Conservation (phyloP, 306 rosid species). For the Begonia peltatifolia region DNA sequence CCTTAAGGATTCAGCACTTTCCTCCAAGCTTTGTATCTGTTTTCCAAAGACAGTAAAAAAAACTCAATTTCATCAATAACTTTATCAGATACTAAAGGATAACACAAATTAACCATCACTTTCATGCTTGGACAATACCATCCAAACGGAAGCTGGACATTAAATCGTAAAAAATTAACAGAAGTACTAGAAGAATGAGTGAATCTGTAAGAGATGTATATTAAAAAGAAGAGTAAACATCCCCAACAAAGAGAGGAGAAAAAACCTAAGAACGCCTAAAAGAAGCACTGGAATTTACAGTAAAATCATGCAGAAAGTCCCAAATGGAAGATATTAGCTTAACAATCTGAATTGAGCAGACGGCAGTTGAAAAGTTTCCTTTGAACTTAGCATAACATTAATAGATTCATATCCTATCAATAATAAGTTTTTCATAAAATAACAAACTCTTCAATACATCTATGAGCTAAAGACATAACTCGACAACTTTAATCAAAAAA, state of each 20-base stretch:
- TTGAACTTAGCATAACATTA: constrained; percentile 1
- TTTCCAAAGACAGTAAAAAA: constrained; percentile 12
- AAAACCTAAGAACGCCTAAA: no score
- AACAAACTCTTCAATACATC: neutral
- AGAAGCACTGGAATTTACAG: no score
- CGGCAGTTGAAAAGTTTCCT: no score
- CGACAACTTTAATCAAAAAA: constrained; percentile 5
- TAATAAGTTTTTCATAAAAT: constrained; percentile 7
- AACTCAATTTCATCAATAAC: constrained; percentile 6
- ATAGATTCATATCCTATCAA: neutral
- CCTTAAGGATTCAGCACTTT: constrained; percentile 84
- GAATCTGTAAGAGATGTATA: no score
- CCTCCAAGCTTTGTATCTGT: constrained; percentile 98
- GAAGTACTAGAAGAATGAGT: no score
- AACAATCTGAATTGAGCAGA: no score
- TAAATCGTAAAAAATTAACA: no score
- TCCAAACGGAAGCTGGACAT: no score
- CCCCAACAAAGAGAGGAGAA: no score
- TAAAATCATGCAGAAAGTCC: no score
- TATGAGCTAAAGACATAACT: constrained; percentile 5
- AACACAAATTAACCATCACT: constrained; percentile 3
- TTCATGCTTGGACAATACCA: neutral
- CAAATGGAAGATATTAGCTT: no score
- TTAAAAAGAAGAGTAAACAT: no score
- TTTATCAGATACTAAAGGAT: constrained; percentile 1